These are phyloP conservation scores for Pseudoperonospora humuli DNA, from an alignment of 352 stramenopile species.

Conservation along the genomic window DNA sequence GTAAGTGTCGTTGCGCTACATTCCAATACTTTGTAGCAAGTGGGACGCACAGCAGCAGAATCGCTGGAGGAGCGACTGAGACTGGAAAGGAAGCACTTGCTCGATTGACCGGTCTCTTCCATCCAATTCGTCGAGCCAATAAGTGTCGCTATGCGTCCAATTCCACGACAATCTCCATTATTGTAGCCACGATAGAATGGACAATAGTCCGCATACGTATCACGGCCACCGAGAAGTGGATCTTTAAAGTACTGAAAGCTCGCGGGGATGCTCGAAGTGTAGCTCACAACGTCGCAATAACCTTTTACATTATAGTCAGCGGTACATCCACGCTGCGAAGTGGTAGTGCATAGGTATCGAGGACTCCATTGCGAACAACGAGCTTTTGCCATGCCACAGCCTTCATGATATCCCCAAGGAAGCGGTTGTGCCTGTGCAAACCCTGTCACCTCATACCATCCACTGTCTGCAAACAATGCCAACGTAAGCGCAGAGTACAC, in stretches of 20 bases:
- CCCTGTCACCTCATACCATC: too few species aligned
- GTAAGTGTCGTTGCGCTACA: slow-evolving; percentile 34
- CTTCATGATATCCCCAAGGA: too few species aligned
- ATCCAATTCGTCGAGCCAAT: slow-evolving; percentile 37
- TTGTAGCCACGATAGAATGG: slow-evolving; percentile 71
- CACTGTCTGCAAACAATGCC: too few species aligned
- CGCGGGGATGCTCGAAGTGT: too few species aligned
- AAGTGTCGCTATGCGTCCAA: slow-evolving; percentile 34
- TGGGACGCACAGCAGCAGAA: slow-evolving; percentile 25
- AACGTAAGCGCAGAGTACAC: too few species aligned
- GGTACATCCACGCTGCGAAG: too few species aligned
- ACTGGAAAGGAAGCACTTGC: slow-evolving; percentile 70
- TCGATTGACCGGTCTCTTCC: slow-evolving; percentile 41
- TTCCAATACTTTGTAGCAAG: slow-evolving; percentile 51
- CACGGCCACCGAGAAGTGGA: slow-evolving; percentile 40
- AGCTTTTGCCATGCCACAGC: slow-evolving; percentile 36
- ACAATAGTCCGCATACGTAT: slow-evolving; percentile 74
- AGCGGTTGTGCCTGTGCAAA: too few species aligned
- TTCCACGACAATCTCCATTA: slow-evolving; percentile 67
- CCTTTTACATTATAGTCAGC: slow-evolving; percentile 57
- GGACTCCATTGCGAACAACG: slow-evolving; percentile 61
- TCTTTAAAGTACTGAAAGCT: too few species aligned
- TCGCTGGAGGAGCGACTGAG: slow-evolving; percentile 37
- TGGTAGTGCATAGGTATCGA: slow-evolving; percentile 55
- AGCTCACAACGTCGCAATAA: too few species aligned